Percentiles rank a stretch among this genome's conserved stretches.
Evolutionary conservation across 192 early-diverging fungal genomes (phyloP).

Genomic region (Coemansia asiatica): DNA sequence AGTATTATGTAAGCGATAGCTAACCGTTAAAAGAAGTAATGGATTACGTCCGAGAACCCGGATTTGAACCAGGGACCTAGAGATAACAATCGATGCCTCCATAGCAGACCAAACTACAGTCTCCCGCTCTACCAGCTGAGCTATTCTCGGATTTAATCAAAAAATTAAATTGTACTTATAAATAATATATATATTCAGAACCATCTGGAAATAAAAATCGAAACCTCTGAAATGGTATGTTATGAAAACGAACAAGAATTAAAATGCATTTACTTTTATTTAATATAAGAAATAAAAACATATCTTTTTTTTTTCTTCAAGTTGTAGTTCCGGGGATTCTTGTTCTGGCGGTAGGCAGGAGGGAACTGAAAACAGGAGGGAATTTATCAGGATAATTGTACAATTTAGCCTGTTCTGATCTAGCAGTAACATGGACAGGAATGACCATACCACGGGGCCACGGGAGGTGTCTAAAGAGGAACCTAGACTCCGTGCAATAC

Average conservation of each 20-base stretch:
- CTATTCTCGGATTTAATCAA: constrained; percentile 32
- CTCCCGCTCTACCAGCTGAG: constrained; percentile 46
- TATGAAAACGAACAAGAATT: no score
- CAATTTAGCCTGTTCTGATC: constrained; percentile 17
- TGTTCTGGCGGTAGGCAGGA: background rate
- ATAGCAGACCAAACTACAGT: constrained; percentile 21
- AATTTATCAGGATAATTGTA: constrained; percentile 9
- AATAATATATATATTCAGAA: no score
- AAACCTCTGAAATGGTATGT: no score
- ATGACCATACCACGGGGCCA: constrained; percentile 32
- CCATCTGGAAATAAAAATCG: no score
- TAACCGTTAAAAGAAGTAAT: no score
- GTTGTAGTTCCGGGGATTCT: background rate
- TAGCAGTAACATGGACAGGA: constrained; percentile 26
- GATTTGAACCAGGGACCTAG: constrained; percentile 63
- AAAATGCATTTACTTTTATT: no score
- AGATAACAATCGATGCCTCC: constrained; percentile 22
- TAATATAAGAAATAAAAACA: no score
- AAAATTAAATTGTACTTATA: no score
- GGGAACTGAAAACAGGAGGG: constrained; percentile 11
- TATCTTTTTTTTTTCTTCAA: background rate
- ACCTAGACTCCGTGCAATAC: constrained; percentile 35
- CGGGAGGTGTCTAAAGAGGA: constrained; percentile 38
- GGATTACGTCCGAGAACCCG: constrained; percentile 59
- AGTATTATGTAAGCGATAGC: no score